Evolutionary conservation across 2,329 filamentous ascomycete species (phyloP).

Genomic region (Teratosphaeriaceae sp.): DNA sequence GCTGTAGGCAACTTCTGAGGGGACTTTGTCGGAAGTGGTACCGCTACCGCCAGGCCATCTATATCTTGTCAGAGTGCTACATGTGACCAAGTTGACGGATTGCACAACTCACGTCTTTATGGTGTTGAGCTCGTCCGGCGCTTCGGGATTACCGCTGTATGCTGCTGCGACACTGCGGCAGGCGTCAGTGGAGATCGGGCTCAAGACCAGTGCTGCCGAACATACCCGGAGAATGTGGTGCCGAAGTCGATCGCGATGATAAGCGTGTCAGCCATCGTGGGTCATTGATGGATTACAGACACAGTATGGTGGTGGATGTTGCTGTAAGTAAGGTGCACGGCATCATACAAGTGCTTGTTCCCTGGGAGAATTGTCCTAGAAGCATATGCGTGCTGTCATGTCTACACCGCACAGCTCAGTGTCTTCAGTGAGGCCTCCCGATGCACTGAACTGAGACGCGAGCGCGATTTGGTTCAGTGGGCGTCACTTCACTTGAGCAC

Average conservation of each 20-base stretch:
- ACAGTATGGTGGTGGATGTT: no score
- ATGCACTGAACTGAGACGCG: no score
- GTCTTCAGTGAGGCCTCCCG: no score
- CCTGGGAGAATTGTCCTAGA: no score
- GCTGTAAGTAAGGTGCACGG: no score
- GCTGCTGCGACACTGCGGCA: constrained; percentile 38
- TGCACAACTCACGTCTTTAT: constrained; percentile 52
- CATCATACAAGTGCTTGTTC: no score
- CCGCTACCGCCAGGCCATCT: constrained; percentile 70
- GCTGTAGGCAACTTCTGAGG: constrained; percentile 62
- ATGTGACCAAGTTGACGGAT: background rate
- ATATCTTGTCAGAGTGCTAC: constrained; percentile 1
- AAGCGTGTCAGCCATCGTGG: constrained; percentile 46
- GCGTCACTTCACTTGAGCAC: no score
- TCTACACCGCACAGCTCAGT: no score
- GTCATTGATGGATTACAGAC: no score
- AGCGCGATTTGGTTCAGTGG: no score
- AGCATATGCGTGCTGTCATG: no score
- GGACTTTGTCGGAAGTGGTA: constrained; percentile 77
- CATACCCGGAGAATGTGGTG: constrained; percentile 63
- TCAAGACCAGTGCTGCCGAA: background rate
- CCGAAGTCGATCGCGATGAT: constrained; percentile 72
- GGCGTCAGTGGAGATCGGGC: background rate
- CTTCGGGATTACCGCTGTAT: constrained; percentile 46
- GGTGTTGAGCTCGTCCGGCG: constrained; percentile 60